Base-by-base conservation (phyloP, 306 rosid genomes). In the Crataegus laevigata region DNA sequence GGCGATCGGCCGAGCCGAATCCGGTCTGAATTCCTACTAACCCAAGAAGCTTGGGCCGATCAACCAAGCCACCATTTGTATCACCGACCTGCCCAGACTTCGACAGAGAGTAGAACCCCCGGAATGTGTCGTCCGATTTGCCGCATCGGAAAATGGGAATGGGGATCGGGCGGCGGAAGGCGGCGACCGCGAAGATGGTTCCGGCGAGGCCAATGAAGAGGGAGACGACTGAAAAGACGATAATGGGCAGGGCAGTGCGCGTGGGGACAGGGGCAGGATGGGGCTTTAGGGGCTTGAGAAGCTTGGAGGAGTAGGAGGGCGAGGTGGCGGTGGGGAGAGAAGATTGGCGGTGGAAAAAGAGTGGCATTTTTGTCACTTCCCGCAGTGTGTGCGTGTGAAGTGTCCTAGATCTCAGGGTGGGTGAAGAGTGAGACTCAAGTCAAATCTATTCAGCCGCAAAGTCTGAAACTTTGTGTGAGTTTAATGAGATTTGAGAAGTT, bases 31-130 rank as follows among this genome's bases (percentile, higher is more conserved):
- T 77, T 38, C 87, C 87, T 28, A 83, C 84, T 77, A 83, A 68
- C 29, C 87, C 82, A n/a, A 83, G 79, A 61, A 73, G 72, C 76
- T 76, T 83, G 28, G 79, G 84, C 54, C 87, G 81, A 65, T 80
- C 87, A 54, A 68, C 71, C 52, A 77, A 15, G 36, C 74, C 77
- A 5, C 76, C 84, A 72, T 68, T 36, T 38, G 68, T 34, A 12
- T 77, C 66, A 4, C 28, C 17, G 9, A 12, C 45, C 28, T 42
- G 54, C 55, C 66, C 52, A 30, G 80, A 57, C 24, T n/a, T 28
- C 15, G 78, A 70, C 1, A 30, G 34, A 8, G 81, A 28, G 79
- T 79, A 80, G 74, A 76, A 77, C 45, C 76, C 82, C 19, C 82
- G 76, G 76, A 76, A 79, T 8, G 77, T 76, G 30, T 83, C 84